phyloP scores from a whole-genome alignment of 164 flowering plant genomes.

The Houttuynia cordata region DNA sequence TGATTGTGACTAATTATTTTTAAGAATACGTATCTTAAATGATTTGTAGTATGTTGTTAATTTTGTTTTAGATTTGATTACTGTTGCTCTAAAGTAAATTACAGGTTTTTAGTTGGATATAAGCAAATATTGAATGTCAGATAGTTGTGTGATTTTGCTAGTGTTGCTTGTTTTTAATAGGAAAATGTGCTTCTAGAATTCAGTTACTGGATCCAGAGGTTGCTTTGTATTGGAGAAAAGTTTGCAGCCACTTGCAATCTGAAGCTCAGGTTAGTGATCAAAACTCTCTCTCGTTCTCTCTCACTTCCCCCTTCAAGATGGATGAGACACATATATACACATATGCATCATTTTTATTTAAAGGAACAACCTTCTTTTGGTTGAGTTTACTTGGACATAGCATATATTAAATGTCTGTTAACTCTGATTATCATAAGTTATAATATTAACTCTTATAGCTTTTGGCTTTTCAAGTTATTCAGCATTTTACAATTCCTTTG shows the following conservation, averaged over 20 bases:
- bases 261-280: conserved; percentile 91
- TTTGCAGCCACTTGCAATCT: conserved; percentile 57
- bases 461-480: too few relatives aligned
- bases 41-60: neutral
- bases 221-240: conserved; percentile 78
- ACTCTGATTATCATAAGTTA: neutral
- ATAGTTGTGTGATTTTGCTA: neutral
- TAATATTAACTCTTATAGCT: neutral
- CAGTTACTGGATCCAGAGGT: conserved; percentile 76
- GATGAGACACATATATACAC: too few relatives aligned
- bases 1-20: conserved; percentile 3
- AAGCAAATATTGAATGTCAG: neutral
- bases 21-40: neutral
- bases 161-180: conserved; percentile 6
- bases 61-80: neutral
- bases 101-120: neutral
- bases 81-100: neutral
- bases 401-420: neutral
- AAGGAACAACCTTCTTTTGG: neutral
- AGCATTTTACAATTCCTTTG: neutral
- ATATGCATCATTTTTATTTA: neutral
- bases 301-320: neutral
- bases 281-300: conserved; percentile 5
- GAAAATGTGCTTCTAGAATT: conserved; percentile 16
- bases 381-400: neutral